phyloP scores from a whole-genome alignment of 225 moss, liverwort and hornwort genomes.

The Lunularia cruciata region DNA sequence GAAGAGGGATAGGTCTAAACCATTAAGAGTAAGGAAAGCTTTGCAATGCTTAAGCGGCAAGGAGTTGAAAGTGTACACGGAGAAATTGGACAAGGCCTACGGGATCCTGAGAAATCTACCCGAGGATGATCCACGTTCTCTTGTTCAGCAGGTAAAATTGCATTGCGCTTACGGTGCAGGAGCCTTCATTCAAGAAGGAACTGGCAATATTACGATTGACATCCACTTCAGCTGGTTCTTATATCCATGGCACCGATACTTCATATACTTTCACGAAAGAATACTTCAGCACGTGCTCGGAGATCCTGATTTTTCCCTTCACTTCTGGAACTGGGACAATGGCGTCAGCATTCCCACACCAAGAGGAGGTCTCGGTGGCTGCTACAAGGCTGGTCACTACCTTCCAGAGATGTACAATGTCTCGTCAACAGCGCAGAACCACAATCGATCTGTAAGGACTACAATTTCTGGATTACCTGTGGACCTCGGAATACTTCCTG shows the following conservation, averaged over 20 bases:
- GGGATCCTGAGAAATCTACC: slow-evolving; percentile 47
- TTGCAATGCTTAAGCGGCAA: neutral
- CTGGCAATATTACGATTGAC: slow-evolving; percentile 23
- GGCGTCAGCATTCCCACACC: neutral
- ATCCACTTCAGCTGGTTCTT: slow-evolving; percentile 53
- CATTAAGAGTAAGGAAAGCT: neutral
- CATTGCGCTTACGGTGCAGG: slow-evolving; percentile 58
- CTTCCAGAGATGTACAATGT: neutral
- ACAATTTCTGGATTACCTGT: neutral
- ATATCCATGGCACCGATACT: slow-evolving; percentile 47
- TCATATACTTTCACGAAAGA: slow-evolving; percentile 50
- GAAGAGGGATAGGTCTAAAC: neutral
- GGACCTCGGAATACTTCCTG: neutral
- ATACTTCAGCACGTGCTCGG: slow-evolving; percentile 49
- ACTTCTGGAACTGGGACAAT: slow-evolving; percentile 59
- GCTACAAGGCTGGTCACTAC: neutral
- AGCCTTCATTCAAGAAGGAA: slow-evolving; percentile 27
- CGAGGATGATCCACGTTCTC: slow-evolving; percentile 42
- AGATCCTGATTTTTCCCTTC: slow-evolving; percentile 48
- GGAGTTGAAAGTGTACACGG: slow-evolving; percentile 28
- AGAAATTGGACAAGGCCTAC: slow-evolving; percentile 43
- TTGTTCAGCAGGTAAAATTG: slow-evolving; percentile 30
- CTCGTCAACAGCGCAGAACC: neutral
- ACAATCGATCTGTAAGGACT: neutral
- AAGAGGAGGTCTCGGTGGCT: neutral